Base-by-base conservation (phyloP, 768 basidiomycete genomes). In the Chalciporus sphaerocephalus region DNA sequence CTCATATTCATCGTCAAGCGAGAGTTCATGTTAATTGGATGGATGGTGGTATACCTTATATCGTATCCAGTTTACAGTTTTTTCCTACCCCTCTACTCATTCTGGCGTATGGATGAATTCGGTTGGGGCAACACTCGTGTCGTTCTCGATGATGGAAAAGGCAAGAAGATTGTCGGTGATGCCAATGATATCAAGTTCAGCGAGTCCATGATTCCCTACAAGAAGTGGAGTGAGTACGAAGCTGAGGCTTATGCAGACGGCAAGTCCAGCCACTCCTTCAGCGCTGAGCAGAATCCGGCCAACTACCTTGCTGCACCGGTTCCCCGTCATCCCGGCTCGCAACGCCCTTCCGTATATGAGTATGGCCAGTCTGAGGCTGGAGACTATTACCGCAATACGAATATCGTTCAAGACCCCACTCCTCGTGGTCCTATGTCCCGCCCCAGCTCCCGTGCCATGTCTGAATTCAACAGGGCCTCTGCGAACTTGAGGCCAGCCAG, bases 91-190 rank as follows among this genome's bases (percentile, higher is more conserved):
- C 46, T 85, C 12, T 85, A 85, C 61, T 82, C 83, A 5, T 85
- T 85, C 74, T 85, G 83, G 83, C 75, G 76, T 52, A 83, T 84
- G 81, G 83, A 84, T 54, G 83, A 85, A 56, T 85, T 84, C 62
- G 74, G 76, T 60, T 83, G 79, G 78, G 75, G 80, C 70, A 78
- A 73, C 58, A 80, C 79, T 21, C 80, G 82, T 62, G 52, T 82
- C 27, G 81, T 84, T 38, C 74, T 83, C 23, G 81, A 83, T 30
- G 83, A 84, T 58, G 83, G 84, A 40, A 74, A 72, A 53, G 73
- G 74, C 58, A 84, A 84, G 73, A 85, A 79, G 62, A 70, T 84
- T 40, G 62, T 83, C 39, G 37, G 15, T 13, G 55, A 53, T 5
- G 75, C 70, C 39, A 80, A 79, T 40, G 86, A 85, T 20, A 83